Conservation (phyloP, 768 basidiomycete species). For the Boletus subcaerulescens region DNA sequence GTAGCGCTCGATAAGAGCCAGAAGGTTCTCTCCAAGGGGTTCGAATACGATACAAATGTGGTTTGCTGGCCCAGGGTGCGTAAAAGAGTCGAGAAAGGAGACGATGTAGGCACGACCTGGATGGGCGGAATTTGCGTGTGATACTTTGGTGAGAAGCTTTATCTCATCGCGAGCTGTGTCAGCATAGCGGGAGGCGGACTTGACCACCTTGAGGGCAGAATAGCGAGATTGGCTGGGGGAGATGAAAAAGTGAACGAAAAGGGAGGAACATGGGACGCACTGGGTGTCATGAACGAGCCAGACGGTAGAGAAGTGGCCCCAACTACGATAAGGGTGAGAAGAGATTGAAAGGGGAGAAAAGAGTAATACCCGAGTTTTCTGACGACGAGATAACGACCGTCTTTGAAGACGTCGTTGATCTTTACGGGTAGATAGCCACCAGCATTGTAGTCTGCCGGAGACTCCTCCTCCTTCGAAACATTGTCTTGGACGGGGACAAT, state of each 20-base stretch:
- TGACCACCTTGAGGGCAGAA: conserved; percentile 92
- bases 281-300: conserved; percentile 82
- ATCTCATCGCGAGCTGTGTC: conserved; percentile 98
- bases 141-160: conserved; percentile 78
- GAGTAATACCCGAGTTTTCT: conserved; percentile 79
- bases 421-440: conserved; percentile 81
- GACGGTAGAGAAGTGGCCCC: conserved; percentile 95
- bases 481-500: conserved; percentile 68
- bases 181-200: conserved; percentile 91
- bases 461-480: conserved; percentile 73
- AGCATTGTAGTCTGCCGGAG: conserved; percentile 77
- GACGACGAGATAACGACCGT: conserved; percentile 79
- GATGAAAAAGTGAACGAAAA: conserved; percentile 14
- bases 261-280: conserved; percentile 43
- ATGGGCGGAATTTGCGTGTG: conserved; percentile 68
- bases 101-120: conserved; percentile 80
- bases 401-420: conserved; percentile 80
- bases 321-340: conserved; percentile 43
- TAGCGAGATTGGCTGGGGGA: conserved; percentile 60
- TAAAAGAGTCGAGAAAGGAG: conserved; percentile 88
- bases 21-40: conserved; percentile 75
- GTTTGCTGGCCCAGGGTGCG: conserved; percentile 67
- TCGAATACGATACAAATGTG: conserved; percentile 94
- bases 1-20: conserved; percentile 71
- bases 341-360: background rate